A percentile compares a stretch with the other conserved stretches of the same genome.
phyloP scores from a whole-genome alignment of 2,329 filamentous ascomycete genomes.

The Colletotrichum camelliae region DNA sequence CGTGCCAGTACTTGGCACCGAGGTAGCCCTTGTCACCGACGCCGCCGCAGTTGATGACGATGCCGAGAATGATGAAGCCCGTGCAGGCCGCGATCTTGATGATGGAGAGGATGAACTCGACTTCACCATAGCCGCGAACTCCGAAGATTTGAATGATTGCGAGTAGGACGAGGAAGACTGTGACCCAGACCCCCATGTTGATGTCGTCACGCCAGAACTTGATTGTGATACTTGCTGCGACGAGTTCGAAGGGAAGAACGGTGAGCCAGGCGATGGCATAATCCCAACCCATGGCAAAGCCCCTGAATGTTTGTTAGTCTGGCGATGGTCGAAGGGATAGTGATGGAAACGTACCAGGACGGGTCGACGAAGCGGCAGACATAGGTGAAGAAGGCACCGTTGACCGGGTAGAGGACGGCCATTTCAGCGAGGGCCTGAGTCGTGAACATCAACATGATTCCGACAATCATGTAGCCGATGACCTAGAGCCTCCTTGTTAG shows the following conservation, averaged over 20 bases:
- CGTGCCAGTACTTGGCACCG: slow-evolving; percentile 25
- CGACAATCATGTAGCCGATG: slow-evolving; percentile 60
- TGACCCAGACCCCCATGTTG: slow-evolving; percentile 60
- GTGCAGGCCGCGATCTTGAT: slow-evolving; percentile 53
- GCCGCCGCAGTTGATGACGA: slow-evolving; percentile 26
- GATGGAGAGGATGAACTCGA: slow-evolving; percentile 62
- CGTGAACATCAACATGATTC: slow-evolving; percentile 66
- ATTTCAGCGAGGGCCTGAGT: slow-evolving; percentile 66
- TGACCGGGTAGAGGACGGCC: slow-evolving; percentile 66
- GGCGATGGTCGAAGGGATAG: not conserved
- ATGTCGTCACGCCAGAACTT: slow-evolving; percentile 64
- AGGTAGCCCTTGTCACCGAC: slow-evolving; percentile 24
- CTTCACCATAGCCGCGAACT: slow-evolving; percentile 62
- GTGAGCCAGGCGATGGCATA: slow-evolving; percentile 69
- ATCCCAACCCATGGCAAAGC: slow-evolving; percentile 60
- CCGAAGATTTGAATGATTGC: slow-evolving; percentile 55
- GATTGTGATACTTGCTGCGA: slow-evolving; percentile 74
- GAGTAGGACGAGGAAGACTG: slow-evolving; percentile 46
- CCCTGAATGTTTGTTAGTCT: slow-evolving; percentile 34
- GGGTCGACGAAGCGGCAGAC: slow-evolving; percentile 66
- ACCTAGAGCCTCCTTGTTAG: slow-evolving; percentile 25
- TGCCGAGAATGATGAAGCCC: slow-evolving; percentile 25
- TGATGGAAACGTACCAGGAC: slow-evolving; percentile 46
- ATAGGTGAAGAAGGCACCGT: slow-evolving; percentile 68
- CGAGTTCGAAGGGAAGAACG: slow-evolving; percentile 75